These are phyloP conservation scores for Phytopythium chamaehyphon DNA, from an alignment of 352 stramenopile genomes.

Conservation along the genomic window DNA sequence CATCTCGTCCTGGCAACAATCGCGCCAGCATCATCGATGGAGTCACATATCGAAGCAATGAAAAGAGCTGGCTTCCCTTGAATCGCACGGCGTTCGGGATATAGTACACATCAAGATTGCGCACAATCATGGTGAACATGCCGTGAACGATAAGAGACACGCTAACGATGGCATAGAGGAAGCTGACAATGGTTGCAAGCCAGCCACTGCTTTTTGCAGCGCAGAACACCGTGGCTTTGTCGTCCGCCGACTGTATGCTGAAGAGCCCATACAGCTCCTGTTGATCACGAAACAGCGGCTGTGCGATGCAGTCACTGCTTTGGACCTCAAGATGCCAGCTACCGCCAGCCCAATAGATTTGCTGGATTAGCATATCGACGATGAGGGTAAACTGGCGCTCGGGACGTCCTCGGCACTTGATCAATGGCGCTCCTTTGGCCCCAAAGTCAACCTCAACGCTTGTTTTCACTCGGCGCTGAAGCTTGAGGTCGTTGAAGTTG, in stretches of 20 bases:
- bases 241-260: conserved; percentile 8
- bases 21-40: conserved; percentile 9
- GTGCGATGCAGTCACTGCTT: conserved; percentile 24
- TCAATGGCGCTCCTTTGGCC: conserved; percentile 14
- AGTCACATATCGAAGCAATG: conserved; percentile 1
- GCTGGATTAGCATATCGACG: conserved; percentile 24
- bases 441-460: conserved; percentile 24
- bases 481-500: conserved; percentile 22
- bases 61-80: background rate
- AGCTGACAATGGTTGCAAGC: conserved; percentile 12
- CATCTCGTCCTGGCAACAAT: background rate
- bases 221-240: conserved; percentile 7
- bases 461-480: conserved; percentile 17
- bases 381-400: conserved; percentile 19
- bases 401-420: conserved; percentile 20
- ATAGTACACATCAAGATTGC: conserved; percentile 7
- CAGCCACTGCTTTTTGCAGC: conserved; percentile 14
- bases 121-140: conserved; percentile 5
- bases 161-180: conserved; percentile 23
- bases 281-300: conserved; percentile 8
- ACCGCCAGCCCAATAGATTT: conserved; percentile 29
- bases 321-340: conserved; percentile 31
- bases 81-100: conserved; percentile 12
- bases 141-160: conserved; percentile 17
- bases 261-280: conserved; percentile 18